Percentiles rank a stretch among this genome's conserved stretches.
phyloP scores from a whole-genome alignment of 2,329 filamentous ascomycete species.

The Fusarium clavum region DNA sequence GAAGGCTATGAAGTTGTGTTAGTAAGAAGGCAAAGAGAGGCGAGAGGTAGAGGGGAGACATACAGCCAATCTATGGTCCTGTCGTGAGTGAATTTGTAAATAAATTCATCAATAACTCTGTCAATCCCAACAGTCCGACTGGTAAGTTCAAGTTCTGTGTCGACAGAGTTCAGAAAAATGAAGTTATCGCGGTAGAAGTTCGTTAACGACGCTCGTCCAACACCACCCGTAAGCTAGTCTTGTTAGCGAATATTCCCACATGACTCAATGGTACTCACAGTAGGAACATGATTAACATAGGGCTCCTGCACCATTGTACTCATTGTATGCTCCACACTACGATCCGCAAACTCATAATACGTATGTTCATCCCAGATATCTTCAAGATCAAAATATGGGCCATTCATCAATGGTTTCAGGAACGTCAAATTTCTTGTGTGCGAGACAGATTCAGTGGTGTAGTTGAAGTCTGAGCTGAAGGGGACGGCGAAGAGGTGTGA shows the following conservation, averaged over 20 bases:
- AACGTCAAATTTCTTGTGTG: constrained; percentile 76
- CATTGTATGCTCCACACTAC: constrained; percentile 79
- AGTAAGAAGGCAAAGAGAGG: too few species aligned
- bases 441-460: constrained; percentile 66
- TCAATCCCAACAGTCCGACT: constrained; percentile 79
- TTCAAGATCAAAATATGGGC: constrained; percentile 79
- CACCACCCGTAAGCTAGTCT: constrained; percentile 70
- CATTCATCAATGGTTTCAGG: constrained; percentile 70
- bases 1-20: constrained; percentile 49
- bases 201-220: constrained; percentile 72
- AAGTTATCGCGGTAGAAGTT: constrained; percentile 80
- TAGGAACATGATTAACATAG: constrained; percentile 83
- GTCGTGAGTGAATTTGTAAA: constrained; percentile 73
- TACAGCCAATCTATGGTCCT: constrained; percentile 76
- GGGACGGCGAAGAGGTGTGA: constrained; percentile 61
- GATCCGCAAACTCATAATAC: constrained; percentile 74
- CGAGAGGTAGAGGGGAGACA: constrained; percentile 43
- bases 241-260: neutral
- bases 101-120: constrained; percentile 77
- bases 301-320: constrained; percentile 83
- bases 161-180: constrained; percentile 77
- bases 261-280: constrained; percentile 53
- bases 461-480: constrained; percentile 61
- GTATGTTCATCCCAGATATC: constrained; percentile 84
- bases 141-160: constrained; percentile 75